Conservation (phyloP, 2,329 filamentous ascomycete species). For the Metarhizium brunneum region DNA sequence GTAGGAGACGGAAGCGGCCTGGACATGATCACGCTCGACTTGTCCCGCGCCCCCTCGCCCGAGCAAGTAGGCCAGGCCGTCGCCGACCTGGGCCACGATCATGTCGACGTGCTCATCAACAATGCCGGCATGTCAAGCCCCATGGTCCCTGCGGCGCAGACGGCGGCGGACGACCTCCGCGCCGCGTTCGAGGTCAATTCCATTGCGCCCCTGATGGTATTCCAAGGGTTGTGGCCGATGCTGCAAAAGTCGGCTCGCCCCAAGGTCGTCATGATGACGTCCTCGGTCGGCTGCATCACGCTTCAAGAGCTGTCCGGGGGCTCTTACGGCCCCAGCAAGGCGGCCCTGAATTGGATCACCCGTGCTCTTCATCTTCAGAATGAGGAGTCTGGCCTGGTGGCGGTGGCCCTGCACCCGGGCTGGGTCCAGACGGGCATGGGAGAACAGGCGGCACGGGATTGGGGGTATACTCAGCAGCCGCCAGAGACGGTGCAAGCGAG, state of each 20-base stretch:
- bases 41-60: conserved; percentile 16
- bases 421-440: conserved; percentile 26
- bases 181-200: conserved; percentile 35
- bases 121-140: conserved; percentile 35
- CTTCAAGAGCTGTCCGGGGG: conserved; percentile 23
- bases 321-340: conserved; percentile 26
- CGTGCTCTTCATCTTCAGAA: conserved; percentile 20
- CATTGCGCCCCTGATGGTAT: conserved; percentile 25
- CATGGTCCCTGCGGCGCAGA: conserved; percentile 19
- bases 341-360: conserved; percentile 25
- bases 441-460: conserved; percentile 19
- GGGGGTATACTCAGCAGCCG: conserved; percentile 16
- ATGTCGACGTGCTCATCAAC: conserved; percentile 41
- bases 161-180: conserved; percentile 23
- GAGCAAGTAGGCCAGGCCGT: conserved; percentile 10
- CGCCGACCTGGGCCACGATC: conserved; percentile 20
- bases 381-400: conserved; percentile 11
- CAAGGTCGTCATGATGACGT: conserved; percentile 27
- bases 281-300: conserved; percentile 24
- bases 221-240: conserved; percentile 26
- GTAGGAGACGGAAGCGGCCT: conserved; percentile 20
- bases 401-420: conserved; percentile 27
- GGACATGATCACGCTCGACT: conserved; percentile 28
- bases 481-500: conserved; percentile 22
- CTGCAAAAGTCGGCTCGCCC: conserved; percentile 19